Evolutionary conservation across 2,329 filamentous ascomycete genomes (phyloP), one percentile per base, ranked within the genome.

Genomic region (Ophiostoma ulmi): DNA sequence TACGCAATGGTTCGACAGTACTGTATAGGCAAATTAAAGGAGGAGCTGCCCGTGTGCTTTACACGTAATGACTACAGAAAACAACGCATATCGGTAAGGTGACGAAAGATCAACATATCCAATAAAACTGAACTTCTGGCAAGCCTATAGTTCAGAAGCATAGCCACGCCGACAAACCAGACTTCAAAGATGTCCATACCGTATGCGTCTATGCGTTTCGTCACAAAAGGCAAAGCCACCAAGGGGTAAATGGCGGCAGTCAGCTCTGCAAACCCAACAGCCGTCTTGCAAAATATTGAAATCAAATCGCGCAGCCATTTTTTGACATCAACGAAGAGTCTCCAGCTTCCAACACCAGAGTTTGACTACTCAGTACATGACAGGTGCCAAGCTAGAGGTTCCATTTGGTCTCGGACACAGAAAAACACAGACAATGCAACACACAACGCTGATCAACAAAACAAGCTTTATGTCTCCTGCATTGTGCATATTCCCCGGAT

Each of bases 391-490:
- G n/a, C 52, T n/a, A 22, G 52, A 58, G n/a, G 52, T 58, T 58
- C 52, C 52, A 58, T 58, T 8, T 31, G 8, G 22, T 58, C n/a
- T 58, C 52, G 52, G 52, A 26, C 22, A 58, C 52, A 26, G 5
- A 5, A 48, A 48, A 48, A 20, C 44, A 44, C 41, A 44, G 41
- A 22, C n/a, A 26, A 58, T 26, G 11, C 52, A 58, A 26, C 52
- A 58, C 8, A 26, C 7, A 3, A 26, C 52, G 13, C 10, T 58
- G 52, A 26, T 58, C 52, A 58, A 13, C 52, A 58, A 58, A 58
- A 58, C 52, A 58, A 58, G 52, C 52, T 58, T 58, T 58, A 6
- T 26, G 5, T 58, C 52, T 58, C 52, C 52, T 58, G n/a, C 52
- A 10, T 26, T 26, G 10, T 58, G 22, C 52, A 58, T 58, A 58